Percentiles rank a stretch among this genome's conserved stretches.
These are phyloP conservation scores for Diaporthe caulivora DNA, from an alignment of 2,329 filamentous ascomycete species.

Conservation along the genomic window DNA sequence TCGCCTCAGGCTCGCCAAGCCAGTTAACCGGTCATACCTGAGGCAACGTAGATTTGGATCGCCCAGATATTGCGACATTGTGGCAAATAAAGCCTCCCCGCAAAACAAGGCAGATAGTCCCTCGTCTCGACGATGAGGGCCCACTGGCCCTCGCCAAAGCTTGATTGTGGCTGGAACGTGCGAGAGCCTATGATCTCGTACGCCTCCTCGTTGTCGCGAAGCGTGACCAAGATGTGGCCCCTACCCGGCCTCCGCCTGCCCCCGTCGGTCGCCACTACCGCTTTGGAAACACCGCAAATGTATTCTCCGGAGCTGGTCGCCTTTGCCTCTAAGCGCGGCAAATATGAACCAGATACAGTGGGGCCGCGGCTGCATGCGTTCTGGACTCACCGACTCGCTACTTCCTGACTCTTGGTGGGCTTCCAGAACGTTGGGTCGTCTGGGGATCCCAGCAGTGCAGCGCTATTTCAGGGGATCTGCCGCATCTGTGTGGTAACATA, in stretches of 20 bases:
- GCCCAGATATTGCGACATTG: constrained; percentile 10
- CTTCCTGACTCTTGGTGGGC: constrained; percentile 1
- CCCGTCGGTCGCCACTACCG: constrained; percentile 2
- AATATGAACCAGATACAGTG: constrained; percentile 2
- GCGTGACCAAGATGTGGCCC: background rate
- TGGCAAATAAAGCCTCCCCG: constrained; percentile 1
- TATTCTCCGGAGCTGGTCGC: constrained; percentile 4
- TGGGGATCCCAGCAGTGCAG: constrained; percentile 22
- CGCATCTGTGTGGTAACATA: constrained; percentile 17
- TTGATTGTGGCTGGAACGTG: background rate
- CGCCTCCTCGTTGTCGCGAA: background rate
- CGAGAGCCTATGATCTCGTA: constrained; percentile 1
- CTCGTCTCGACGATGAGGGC: background rate
- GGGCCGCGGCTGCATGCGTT: constrained; percentile 5
- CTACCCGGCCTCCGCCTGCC: background rate
- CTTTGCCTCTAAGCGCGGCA: constrained; percentile 20
- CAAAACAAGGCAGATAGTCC: constrained; percentile 6
- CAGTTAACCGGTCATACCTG: background rate
- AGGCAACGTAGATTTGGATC: background rate
- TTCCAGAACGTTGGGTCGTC: constrained; percentile 24
- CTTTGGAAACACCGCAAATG: constrained; percentile 14
- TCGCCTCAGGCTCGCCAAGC: background rate
- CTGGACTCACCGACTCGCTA: constrained; percentile 30
- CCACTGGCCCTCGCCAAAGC: background rate
- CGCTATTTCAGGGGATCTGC: constrained; percentile 23